Percentiles rank a stretch among this genome's conserved stretches.
Conservation (phyloP, 768 basidiomycete species). For the Russula sp. region DNA sequence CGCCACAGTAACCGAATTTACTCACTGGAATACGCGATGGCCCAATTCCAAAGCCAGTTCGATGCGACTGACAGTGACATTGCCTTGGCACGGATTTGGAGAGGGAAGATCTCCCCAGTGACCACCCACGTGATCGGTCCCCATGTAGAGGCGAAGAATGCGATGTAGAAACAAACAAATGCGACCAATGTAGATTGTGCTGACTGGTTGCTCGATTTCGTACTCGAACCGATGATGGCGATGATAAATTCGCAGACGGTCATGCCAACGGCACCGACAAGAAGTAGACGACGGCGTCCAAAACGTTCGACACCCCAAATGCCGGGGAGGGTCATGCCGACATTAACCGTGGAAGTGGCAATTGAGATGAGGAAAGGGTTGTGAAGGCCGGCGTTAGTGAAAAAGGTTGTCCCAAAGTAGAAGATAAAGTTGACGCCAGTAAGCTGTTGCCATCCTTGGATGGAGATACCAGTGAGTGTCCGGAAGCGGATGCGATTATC, state of each 20-base stretch:
- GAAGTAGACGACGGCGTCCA: constrained; percentile 77
- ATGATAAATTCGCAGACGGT: constrained; percentile 80
- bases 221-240: constrained; percentile 58
- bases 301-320: constrained; percentile 79
- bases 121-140: constrained; percentile 67
- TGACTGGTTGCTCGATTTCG: constrained; percentile 45
- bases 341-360: constrained; percentile 73
- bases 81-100: constrained; percentile 77
- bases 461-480: constrained; percentile 77
- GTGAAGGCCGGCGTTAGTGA: constrained; percentile 44
- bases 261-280: constrained; percentile 81
- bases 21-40: constrained; percentile 43
- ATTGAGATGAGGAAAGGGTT: constrained; percentile 57
- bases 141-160: constrained; percentile 54
- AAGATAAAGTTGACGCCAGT: constrained; percentile 78
- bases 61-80: constrained; percentile 71
- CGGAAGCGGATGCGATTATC: constrained; percentile 55
- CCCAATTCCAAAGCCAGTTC: constrained; percentile 83
- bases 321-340: constrained; percentile 73
- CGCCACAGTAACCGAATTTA: neutral
- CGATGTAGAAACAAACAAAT: constrained; percentile 51
- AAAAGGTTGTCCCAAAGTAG: constrained; percentile 50
- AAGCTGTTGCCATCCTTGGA: constrained; percentile 78
- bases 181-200: constrained; percentile 49
- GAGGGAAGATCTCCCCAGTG: constrained; percentile 80